phyloP scores from a whole-genome alignment of 1,139 yeast genomes.

The Yamadazyma oceani region DNA sequence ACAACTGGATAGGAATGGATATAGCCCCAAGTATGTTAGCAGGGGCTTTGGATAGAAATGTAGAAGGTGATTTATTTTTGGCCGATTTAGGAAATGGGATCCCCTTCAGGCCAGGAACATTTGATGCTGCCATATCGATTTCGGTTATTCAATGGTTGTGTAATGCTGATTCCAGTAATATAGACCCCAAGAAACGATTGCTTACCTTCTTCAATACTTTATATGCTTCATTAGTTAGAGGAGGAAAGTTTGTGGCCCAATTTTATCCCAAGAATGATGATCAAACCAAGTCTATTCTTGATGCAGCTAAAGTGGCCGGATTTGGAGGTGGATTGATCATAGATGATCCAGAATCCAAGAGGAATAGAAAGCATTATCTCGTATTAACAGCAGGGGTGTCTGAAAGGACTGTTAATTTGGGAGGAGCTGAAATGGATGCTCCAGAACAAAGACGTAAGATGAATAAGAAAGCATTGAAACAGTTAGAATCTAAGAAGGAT shows the following conservation, averaged over 20 bases:
- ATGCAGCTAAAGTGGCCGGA: constrained; percentile 91
- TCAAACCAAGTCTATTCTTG: constrained; percentile 74
- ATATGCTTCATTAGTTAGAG: constrained; percentile 82
- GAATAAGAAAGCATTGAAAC: constrained; percentile 53
- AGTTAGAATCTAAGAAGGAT: constrained; percentile 72
- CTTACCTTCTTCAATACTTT: constrained; percentile 83
- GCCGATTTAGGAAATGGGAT: constrained; percentile 94
- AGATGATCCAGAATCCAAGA: constrained; percentile 91
- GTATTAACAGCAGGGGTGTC: constrained; percentile 87
- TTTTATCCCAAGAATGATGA: constrained; percentile 90
- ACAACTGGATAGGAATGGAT: constrained; percentile 95
- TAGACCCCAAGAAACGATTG: constrained; percentile 85
- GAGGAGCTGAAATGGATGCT: constrained; percentile 77
- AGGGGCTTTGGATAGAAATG: constrained; percentile 85
- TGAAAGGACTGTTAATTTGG: constrained; percentile 66
- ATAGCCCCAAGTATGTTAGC: constrained; percentile 96
- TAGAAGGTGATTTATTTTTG: constrained; percentile 88
- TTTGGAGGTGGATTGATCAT: constrained; percentile 94
- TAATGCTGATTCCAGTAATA: constrained; percentile 83
- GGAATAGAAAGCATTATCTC: constrained; percentile 85
- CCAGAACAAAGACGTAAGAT: constrained; percentile 45
- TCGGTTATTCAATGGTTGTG: constrained; percentile 98
- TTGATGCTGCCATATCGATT: constrained; percentile 95
- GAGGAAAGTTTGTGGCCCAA: constrained; percentile 97
- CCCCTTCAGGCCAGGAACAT: constrained; percentile 94